These are phyloP conservation scores for Pseudonitzschia multiseries DNA, from an alignment of 108 stramenopile genomes.

Conservation along the genomic window DNA sequence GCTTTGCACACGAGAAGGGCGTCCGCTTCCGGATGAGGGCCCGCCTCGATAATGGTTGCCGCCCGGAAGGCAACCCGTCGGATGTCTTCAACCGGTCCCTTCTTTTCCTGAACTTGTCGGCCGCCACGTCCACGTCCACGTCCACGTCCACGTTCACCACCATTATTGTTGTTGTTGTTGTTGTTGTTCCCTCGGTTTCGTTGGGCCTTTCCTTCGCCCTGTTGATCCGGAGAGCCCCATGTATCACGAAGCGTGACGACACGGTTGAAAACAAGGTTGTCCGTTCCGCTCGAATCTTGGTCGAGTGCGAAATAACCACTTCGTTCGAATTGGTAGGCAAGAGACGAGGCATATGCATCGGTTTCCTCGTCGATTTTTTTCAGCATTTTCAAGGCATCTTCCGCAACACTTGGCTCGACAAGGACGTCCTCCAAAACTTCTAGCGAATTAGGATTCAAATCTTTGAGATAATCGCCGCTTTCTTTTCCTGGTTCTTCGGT, in stretches of 20 bases:
- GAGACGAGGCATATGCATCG: constrained; percentile 46
- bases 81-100: constrained; percentile 57
- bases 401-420: constrained; percentile 76
- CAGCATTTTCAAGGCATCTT: constrained; percentile 49
- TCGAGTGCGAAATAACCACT: constrained; percentile 88
- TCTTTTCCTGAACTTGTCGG: constrained; percentile 9
- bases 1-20: constrained; percentile 77
- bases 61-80: constrained; percentile 70
- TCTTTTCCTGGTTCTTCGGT: constrained; percentile 83
- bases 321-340: constrained; percentile 89
- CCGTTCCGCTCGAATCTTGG: constrained; percentile 44
- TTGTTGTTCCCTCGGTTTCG: constrained; percentile 25
- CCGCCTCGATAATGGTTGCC: constrained; percentile 71
- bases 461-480: constrained; percentile 74
- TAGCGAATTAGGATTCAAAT: constrained; percentile 81
- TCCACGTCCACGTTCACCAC: constrained; percentile 22
- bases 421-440: constrained; percentile 60
- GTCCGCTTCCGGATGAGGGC: constrained; percentile 86
- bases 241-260: constrained; percentile 85
- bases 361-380: constrained; percentile 27
- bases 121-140: constrained; percentile 27
- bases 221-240: constrained; percentile 50
- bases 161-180: too few species aligned
- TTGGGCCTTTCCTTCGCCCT: constrained; percentile 18
- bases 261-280: constrained; percentile 84